Percentiles rank a stretch among this genome's conserved stretches.
phyloP scores from a whole-genome alignment of 305 asterid species.

The Coffea humblotiana region DNA sequence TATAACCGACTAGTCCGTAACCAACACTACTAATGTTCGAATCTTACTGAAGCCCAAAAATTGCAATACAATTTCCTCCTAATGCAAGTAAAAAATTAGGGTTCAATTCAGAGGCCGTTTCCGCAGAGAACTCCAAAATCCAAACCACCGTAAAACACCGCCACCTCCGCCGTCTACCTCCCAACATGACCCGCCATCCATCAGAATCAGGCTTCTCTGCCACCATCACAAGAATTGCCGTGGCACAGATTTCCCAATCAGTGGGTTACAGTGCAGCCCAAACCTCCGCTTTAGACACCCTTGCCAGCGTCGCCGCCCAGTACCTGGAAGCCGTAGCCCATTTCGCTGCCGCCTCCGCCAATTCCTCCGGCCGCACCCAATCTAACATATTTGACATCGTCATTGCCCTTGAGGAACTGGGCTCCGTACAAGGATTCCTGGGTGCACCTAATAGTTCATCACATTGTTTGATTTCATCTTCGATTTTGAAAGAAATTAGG shows the following conservation, averaged over 20 bases:
- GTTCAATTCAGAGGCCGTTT: background rate
- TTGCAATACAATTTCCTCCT: no score
- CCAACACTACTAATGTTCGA: no score
- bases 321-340: slow-evolving; percentile 43
- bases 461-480: slow-evolving; percentile 29
- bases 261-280: slow-evolving; percentile 47
- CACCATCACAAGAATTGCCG: slow-evolving; percentile 42
- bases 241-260: slow-evolving; percentile 55
- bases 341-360: slow-evolving; percentile 46
- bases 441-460: slow-evolving; percentile 28
- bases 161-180: slow-evolving; percentile 1
- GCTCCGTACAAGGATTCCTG: slow-evolving; percentile 44
- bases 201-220: slow-evolving; percentile 39
- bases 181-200: slow-evolving; percentile 6
- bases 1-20: no score
- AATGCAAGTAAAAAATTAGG: no score
- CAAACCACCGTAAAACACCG: background rate
- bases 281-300: slow-evolving; percentile 41
- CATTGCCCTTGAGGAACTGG: slow-evolving; percentile 50
- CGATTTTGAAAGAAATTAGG: slow-evolving; percentile 39
- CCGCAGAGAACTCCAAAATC: no score
- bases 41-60: no score
- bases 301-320: slow-evolving; percentile 48
- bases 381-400: slow-evolving; percentile 46
- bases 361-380: slow-evolving; percentile 48